Conservation (phyloP, 2,329 filamentous ascomycete species). For the Trichoderma harzianum region DNA sequence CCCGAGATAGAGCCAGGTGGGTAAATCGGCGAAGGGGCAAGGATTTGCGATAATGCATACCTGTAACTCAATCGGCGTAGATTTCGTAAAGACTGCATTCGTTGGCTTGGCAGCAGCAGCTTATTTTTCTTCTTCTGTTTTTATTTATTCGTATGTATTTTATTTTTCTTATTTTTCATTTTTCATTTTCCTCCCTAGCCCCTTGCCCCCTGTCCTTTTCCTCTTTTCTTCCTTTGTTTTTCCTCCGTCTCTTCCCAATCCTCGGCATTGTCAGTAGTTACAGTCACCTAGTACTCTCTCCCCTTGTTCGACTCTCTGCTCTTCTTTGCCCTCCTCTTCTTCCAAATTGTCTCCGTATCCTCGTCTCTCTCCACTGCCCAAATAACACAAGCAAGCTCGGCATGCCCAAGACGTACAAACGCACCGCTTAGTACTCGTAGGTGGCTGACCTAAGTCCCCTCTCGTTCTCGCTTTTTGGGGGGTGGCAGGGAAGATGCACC, state of each 20-base stretch:
- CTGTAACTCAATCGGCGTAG: neutral
- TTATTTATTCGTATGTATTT: neutral
- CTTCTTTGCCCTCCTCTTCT: neutral
- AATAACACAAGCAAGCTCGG: neutral
- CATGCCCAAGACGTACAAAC: neutral
- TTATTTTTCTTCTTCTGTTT: neutral
- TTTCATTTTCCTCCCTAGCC: neutral
- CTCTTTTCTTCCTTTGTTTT: neutral
- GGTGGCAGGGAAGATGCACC: neutral
- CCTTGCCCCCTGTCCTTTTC: neutral
- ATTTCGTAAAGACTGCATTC: neutral
- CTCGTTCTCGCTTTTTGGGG: neutral
- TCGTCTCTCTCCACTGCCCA: neutral
- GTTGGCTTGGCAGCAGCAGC: neutral
- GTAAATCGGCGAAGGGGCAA: slow-evolving; percentile 3
- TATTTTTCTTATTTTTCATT: neutral
- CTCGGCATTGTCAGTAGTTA: neutral
- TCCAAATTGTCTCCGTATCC: neutral
- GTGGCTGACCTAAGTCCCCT: neutral
- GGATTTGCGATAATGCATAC: neutral
- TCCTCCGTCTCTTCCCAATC: neutral
- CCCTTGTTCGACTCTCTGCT: neutral
- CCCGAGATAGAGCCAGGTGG: slow-evolving; percentile 3
- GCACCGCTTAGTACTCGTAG: neutral
- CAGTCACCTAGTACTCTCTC: too few relatives aligned